phyloP scores from a whole-genome alignment of 345 rosid species.

The Arabidopsis suecica region DNA sequence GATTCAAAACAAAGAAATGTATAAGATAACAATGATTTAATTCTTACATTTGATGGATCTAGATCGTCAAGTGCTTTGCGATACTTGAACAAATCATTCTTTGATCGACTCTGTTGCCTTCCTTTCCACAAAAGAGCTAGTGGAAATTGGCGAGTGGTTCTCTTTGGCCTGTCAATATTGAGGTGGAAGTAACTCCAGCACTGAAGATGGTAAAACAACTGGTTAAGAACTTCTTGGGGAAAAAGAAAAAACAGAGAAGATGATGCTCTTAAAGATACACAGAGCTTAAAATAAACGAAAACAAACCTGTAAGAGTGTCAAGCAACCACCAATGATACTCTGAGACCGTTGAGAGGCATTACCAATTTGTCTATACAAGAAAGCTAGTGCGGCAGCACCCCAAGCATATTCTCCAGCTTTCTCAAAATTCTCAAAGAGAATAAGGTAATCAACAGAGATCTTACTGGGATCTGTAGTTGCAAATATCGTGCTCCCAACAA shows the following conservation, averaged over 20 bases:
- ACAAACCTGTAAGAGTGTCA: conserved; percentile 73
- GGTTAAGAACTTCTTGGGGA: background rate
- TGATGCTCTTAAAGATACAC: background rate
- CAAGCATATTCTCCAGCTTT: conserved; percentile 76
- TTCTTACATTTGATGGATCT: conserved; percentile 57
- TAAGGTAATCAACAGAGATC: conserved; percentile 74
- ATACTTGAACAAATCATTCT: conserved; percentile 65
- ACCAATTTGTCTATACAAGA: conserved; percentile 80
- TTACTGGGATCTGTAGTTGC: conserved; percentile 79
- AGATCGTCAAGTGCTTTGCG: conserved; percentile 72
- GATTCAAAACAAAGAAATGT: background rate
- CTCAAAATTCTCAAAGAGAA: conserved; percentile 65
- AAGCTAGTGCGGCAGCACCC: conserved; percentile 82
- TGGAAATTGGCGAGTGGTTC: conserved; percentile 62
- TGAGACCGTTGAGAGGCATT: conserved; percentile 79
- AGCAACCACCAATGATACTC: conserved; percentile 80
- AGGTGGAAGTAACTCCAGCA: conserved; percentile 90
- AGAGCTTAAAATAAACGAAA: background rate
- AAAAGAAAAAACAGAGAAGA: background rate
- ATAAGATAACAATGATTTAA: background rate
- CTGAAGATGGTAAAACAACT: conserved; percentile 42
- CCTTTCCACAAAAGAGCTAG: conserved; percentile 79
- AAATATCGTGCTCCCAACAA: conserved; percentile 76
- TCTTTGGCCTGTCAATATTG: conserved; percentile 72
- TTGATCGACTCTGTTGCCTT: conserved; percentile 76